Base-by-base conservation (phyloP, 1,139 yeast species). In the Yamadazyma jaroonii region DNA sequence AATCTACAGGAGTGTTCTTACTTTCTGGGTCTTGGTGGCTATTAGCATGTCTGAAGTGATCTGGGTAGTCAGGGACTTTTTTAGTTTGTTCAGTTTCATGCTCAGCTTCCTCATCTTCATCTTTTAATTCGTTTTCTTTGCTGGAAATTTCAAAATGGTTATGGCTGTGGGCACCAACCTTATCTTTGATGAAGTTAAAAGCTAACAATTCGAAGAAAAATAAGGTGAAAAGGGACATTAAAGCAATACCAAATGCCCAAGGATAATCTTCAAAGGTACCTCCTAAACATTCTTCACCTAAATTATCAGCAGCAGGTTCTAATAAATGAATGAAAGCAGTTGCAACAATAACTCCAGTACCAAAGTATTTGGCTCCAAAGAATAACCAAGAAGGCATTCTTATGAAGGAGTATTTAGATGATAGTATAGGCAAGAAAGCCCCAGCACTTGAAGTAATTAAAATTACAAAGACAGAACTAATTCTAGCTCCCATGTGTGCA, bases 261-360 rank as follows among this genome's bases (percentile, higher is more conserved):
- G 73, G 67, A 41, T 67, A 68, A 11, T 58, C 67, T 8, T 43
- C 52, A 40, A 59, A 61, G 1, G 54, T 50, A 1, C 65, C 69
- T 7, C 67, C 68, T 32, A 68, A 56, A 47, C 74, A 67, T 21
- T 57, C 62, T 27, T 61, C 48, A 8, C 52, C 39, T 20, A 68
- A 59, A 10, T 62, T 54, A 26, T 79, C 83, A 47, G 72, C 65
- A 3, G 95, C 95, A 0, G 96, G 96, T 49, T 82, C 81, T 49
- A 89, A 67, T 44, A 89, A 67, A 61, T 89, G 97, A 40, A 89
- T 81, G 51, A 87, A 84, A 0, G 95, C 89, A 1, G 96, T 89
- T 1, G 96, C 92, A 8, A 88, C 72, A 54, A 89, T 89, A 36
- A 89, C 96, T 36, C 97, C 97, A 1, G 95, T 83, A 43, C 97